Evolutionary conservation across 768 basidiomycete genomes (phyloP), one percentile per base, ranked within the genome.

Genomic region (Lactifluus hygrophoroides): DNA sequence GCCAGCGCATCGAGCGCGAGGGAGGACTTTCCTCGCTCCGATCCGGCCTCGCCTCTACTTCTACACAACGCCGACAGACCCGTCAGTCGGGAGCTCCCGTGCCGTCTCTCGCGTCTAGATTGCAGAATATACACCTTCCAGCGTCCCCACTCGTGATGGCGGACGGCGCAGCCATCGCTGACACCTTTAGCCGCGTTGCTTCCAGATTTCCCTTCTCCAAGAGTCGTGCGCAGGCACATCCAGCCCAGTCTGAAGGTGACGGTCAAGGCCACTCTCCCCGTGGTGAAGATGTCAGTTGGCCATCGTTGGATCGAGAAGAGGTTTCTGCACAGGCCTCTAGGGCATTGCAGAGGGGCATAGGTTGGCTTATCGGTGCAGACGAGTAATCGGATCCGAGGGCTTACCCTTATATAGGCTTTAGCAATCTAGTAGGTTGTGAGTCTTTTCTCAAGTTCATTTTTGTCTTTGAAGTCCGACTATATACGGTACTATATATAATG

Each of bases 281-380:
- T 47, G 69, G 75, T 48, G 71, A 73, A 58, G 69, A 61, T 45
- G 66, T 47, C 30, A 68, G 62, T 46, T 68, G 64, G 60, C 64
- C 63, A 57, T 69, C 63, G 64, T 72, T 71, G 59, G 79, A 79
- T 51, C 74, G 74, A 38, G 82, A 80, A 17, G 86, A 87, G 53
- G 83, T 88, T 42, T 82, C 85, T 19, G 70, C 80, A n/a, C 84
- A 86, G 65, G 91, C 91, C 2, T 82, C 83, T 49, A 79, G 85
- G 32, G 90, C 84, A 3, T 70, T 98, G 42, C 88, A 90, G 37
- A 86, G 87, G 66, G 95, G 95, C 8, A 90, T 98, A 52, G 94
- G 94, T 28, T 98, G 95, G 95, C 76, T 98, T 28, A 84, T 98
- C 57, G 95, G 95, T 42, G 88, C 84, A 13, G 93, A 94, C 60